Evolutionary conservation across 345 rosid genomes (phyloP).

Genomic region (Lagerstroemia speciosa): DNA sequence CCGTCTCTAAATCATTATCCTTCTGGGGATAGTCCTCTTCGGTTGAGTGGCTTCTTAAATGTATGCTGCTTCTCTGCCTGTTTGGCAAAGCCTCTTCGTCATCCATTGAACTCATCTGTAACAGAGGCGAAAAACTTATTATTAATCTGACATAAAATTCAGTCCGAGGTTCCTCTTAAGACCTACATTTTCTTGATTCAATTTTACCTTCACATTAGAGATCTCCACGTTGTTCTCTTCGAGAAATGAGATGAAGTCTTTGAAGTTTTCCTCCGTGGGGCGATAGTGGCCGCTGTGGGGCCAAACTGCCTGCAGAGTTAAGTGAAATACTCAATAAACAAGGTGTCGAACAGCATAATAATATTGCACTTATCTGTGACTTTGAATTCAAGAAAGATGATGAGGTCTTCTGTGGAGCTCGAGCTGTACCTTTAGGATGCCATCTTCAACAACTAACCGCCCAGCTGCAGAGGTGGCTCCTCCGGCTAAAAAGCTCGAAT

Average conservation of each 20-base stretch:
- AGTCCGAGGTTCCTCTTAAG: background rate
- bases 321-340: constrained; percentile 9
- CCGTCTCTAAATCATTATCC: constrained; percentile 22
- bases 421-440: constrained; percentile 47
- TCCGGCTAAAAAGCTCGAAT: constrained; percentile 93
- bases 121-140: constrained; percentile 2
- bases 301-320: constrained; percentile 71
- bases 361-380: background rate
- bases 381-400: background rate
- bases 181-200: background rate
- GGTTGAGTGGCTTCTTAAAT: constrained; percentile 48
- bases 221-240: constrained; percentile 69
- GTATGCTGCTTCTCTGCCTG: constrained; percentile 39
- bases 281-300: constrained; percentile 97
- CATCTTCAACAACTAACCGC: constrained; percentile 52
- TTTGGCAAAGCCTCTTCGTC: constrained; percentile 34
- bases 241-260: constrained; percentile 62
- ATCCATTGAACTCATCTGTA: constrained; percentile 63
- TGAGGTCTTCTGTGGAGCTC: background rate
- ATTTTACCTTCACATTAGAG: constrained; percentile 57
- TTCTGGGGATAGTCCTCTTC: constrained; percentile 37
- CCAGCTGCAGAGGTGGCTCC: constrained; percentile 87
- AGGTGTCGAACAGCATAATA: background rate
- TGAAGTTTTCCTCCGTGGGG: constrained; percentile 76
- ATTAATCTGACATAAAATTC: constrained; percentile 4